Evolutionary conservation across 1,139 yeast species (phyloP).

Genomic region (Zygosaccharomyces pseudobailii): DNA sequence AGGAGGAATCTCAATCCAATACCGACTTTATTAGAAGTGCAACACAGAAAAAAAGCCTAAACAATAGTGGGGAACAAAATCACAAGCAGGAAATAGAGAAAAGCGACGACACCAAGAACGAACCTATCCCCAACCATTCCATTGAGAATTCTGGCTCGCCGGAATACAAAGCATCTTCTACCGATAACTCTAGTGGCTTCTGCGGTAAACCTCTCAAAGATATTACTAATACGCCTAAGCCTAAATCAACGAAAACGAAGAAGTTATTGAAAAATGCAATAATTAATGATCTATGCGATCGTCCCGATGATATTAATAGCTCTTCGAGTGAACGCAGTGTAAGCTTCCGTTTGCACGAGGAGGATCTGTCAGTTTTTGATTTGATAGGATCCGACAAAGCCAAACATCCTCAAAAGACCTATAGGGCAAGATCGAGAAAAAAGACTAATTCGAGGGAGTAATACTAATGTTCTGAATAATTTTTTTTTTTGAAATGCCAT

Average conservation of each 20-base stretch:
- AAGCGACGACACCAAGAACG: not conserved
- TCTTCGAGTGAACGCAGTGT: slow-evolving; percentile 10
- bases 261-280: slow-evolving; percentile 29
- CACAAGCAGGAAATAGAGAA: not conserved
- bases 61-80: not conserved
- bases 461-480: not conserved
- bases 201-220: slow-evolving; percentile 16
- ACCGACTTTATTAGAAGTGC: not conserved
- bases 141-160: not conserved
- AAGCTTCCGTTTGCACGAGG: slow-evolving; percentile 25
- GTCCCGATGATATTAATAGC: slow-evolving; percentile 9
- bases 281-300: slow-evolving; percentile 27
- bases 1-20: not conserved
- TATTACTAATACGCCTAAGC: slow-evolving; percentile 22
- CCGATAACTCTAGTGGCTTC: not conserved
- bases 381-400: slow-evolving; percentile 22
- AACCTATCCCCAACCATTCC: not conserved
- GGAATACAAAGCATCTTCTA: not conserved
- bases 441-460: not conserved
- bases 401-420: slow-evolving; percentile 22
- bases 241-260: slow-evolving; percentile 15
- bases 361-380: slow-evolving; percentile 32
- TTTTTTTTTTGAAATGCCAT: not conserved
- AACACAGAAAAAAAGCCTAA: not conserved
- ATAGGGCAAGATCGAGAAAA: slow-evolving; percentile 21